Evolutionary conservation across 495 filamentous ascomycete species (phyloP), one percentile per base, ranked within the genome.

Genomic region (Aspergillus haitiensis): DNA sequence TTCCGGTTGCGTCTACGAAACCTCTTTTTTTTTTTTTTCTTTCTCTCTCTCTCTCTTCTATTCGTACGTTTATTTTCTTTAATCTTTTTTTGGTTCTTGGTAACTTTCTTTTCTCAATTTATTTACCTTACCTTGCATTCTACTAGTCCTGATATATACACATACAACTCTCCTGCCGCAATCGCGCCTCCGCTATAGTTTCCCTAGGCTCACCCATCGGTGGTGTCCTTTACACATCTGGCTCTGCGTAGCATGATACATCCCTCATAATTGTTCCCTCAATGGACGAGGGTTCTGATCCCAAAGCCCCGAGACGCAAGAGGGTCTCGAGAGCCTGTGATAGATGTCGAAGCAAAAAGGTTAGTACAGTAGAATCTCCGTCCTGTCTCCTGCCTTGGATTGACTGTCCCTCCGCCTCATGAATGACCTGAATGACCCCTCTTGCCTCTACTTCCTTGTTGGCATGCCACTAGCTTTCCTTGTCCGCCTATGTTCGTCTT

Each of bases 261-360:
- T 51, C 57, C 61, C 60, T 18, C 37, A 50, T 60, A 64, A 64
- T 45, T 65, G 52, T 69, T 63, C 64, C 71, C 56, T 69, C 69
- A 58, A 79, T 79, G 77, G 75, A 79, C 62, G 76, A 79, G 73
- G 75, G 68, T 61, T 64, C 73, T 27, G 73, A 78, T 64, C 52
- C 62, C 7, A 74, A 77, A 68, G 71, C 70, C 65, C 72, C 74
- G 69, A 75, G 75, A 56, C 76, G 87, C 32, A 84, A 86, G 68
- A 80, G 87, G 69, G 87, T 90, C 7, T 88, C 87, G 6, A 76
- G 85, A 63, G 87, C 87, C 52, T 90, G 87, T 71, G 86, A 90
- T 65, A 84, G 86, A 54, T 90, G 87, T 70, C 84, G 86, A 55
- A 82, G 80, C 31, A 84, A 83, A 58, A 83, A 87, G 67, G 75